Conservation (phyloP, 139 green algal species). For the Chlorella sorokiniana region DNA sequence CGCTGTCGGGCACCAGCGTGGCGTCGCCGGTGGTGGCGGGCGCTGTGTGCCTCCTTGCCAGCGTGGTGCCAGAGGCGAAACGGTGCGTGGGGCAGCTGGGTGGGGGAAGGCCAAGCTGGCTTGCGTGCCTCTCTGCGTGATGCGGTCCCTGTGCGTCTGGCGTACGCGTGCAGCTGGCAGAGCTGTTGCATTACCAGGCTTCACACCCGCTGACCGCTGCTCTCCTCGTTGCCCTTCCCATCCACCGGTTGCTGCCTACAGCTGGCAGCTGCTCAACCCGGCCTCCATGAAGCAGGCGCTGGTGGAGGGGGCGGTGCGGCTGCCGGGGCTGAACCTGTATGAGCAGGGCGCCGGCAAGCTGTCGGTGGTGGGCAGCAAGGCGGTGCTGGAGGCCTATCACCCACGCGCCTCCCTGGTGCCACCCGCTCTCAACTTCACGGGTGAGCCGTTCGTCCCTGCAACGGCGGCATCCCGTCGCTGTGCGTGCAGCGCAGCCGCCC, state of each 20-base stretch:
- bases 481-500: not conserved
- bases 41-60: constrained; percentile 90
- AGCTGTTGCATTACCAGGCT: not conserved
- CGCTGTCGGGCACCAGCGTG: constrained; percentile 88
- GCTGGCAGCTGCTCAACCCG: constrained; percentile 90
- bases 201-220: not conserved
- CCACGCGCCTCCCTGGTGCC: constrained; percentile 89
- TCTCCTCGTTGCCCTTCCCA: not conserved
- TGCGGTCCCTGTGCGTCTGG: not conserved
- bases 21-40: constrained; percentile 97
- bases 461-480: not conserved
- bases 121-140: not conserved
- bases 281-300: constrained; percentile 99
- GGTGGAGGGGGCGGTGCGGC: constrained; percentile 84
- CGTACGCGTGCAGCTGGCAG: too few species aligned
- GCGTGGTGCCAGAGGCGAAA: constrained; percentile 72
- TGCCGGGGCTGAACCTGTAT: constrained; percentile 81
- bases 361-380: constrained; percentile 67
- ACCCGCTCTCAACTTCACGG: constrained; percentile 78
- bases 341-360: constrained; percentile 80
- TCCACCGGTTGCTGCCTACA: not conserved
- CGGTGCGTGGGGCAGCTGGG: constrained; percentile 55
- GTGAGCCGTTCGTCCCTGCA: not conserved
- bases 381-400: constrained; percentile 75
- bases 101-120: not conserved